These are phyloP conservation scores for Candida arabinofermentans DNA, from an alignment of 805 yeast genomes.

Conservation along the genomic window DNA sequence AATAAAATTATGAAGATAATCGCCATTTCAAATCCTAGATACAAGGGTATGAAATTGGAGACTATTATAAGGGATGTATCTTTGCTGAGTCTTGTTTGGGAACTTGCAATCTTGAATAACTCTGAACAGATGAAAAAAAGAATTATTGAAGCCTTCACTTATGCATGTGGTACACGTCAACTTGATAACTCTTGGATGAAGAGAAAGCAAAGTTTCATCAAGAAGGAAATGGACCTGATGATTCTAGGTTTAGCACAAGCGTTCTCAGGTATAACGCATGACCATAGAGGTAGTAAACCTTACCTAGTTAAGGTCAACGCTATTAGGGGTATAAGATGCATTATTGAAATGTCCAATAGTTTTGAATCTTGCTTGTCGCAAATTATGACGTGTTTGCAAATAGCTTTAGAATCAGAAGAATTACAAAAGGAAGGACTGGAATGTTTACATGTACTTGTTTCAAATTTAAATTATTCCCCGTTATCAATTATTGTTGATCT, in stretches of 20 bases:
- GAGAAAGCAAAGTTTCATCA: slow-evolving; percentile 33
- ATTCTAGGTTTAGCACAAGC: slow-evolving; percentile 73
- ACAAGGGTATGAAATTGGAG: slow-evolving; percentile 30
- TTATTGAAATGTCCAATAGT: slow-evolving; percentile 48
- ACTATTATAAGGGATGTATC: slow-evolving; percentile 28
- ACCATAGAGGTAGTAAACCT: slow-evolving; percentile 66
- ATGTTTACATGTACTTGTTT: slow-evolving; percentile 64
- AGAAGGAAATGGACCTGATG: slow-evolving; percentile 47
- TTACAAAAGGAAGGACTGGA: slow-evolving; percentile 58
- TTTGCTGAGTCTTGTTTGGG: slow-evolving; percentile 34
- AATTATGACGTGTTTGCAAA: slow-evolving; percentile 79
- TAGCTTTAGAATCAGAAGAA: slow-evolving; percentile 61
- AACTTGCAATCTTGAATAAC: slow-evolving; percentile 40
- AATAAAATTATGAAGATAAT: slow-evolving; percentile 49
- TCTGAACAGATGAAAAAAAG: slow-evolving; percentile 23
- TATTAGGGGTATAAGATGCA: slow-evolving; percentile 66
- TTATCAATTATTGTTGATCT: slow-evolving; percentile 68
- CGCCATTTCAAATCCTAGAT: slow-evolving; percentile 48
- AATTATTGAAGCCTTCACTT: slow-evolving; percentile 40
- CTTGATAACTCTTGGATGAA: slow-evolving; percentile 16
- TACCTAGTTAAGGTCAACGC: slow-evolving; percentile 68
- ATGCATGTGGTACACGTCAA: slow-evolving; percentile 19
- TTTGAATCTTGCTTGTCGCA: slow-evolving; percentile 66
- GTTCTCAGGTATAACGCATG: slow-evolving; percentile 77
- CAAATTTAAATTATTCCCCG: slow-evolving; percentile 50